A percentile compares a stretch with the other conserved stretches of the same genome.
Conservation (phyloP, 208 protist species). For the Trypanosoma theileri region DNA sequence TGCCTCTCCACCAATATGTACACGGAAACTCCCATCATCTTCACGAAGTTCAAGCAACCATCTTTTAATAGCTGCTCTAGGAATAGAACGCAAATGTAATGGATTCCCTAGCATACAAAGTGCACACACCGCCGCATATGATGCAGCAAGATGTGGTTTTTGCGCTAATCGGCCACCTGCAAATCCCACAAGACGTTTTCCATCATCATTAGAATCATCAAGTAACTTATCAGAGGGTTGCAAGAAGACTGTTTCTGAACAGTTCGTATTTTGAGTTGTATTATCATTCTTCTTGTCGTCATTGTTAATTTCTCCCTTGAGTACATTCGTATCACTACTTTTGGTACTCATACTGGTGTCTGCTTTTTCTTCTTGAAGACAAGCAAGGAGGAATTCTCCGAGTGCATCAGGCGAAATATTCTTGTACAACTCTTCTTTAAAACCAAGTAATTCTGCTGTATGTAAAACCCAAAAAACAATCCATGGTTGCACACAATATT, state of each 20-base stretch:
- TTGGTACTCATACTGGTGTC: background rate
- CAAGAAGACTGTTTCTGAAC: background rate
- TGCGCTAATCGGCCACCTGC: slow-evolving; percentile 72
- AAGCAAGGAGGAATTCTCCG: slow-evolving; percentile 49
- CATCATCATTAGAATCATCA: slow-evolving; percentile 15
- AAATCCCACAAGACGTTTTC: slow-evolving; percentile 59
- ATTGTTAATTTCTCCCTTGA: background rate
- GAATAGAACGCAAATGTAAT: slow-evolving; percentile 40
- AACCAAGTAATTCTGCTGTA: slow-evolving; percentile 70
- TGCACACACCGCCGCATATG: slow-evolving; percentile 82
- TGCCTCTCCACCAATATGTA: slow-evolving; percentile 83
- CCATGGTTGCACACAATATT: slow-evolving; percentile 75
- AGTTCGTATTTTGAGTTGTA: background rate
- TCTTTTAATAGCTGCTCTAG: slow-evolving; percentile 76
- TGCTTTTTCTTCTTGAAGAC: slow-evolving; percentile 35
- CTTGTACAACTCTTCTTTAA: slow-evolving; percentile 41
- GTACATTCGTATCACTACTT: background rate
- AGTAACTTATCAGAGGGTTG: background rate
- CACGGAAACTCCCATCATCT: slow-evolving; percentile 73
- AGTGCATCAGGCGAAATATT: slow-evolving; percentile 41
- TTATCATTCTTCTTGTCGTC: background rate
- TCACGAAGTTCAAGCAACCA: slow-evolving; percentile 83
- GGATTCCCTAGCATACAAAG: slow-evolving; percentile 60
- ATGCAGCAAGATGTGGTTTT: slow-evolving; percentile 75
- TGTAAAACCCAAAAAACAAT: slow-evolving; percentile 81